Evolutionary conservation across 2,329 filamentous ascomycete genomes (phyloP), one percentile per base, ranked within the genome.

Genomic region (Tolypocladium nubicola): DNA sequence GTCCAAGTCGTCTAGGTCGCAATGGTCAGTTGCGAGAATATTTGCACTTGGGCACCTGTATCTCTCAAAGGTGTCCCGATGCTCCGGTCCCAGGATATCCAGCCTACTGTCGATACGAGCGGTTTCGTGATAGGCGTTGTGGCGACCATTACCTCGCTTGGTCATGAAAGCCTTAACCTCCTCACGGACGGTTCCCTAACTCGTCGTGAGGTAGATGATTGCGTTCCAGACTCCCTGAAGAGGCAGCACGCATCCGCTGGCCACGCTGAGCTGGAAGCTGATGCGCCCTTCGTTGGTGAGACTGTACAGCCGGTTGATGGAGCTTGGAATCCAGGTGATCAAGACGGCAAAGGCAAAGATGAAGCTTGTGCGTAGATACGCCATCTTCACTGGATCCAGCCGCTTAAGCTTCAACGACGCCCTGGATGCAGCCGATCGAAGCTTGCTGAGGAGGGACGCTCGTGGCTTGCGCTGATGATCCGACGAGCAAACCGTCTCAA

Each of bases 161-260:
- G 57, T 60, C 50, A 56, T 66, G 8, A 61, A 33, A 21, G 56
- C 54, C 45, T 50, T 59, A 4, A 62, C n/a, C 50, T 68, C 69
- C n/a, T 66, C 68, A 47, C 62, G 45, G 11, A 73, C 61, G 1
- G 60, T 64, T 16, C 61, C 63, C 79, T 77, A 82, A 62, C 77
- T 88, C 1, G 87, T 88, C 3, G 80, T 82, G 60, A 88, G 81
- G 69, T 90, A 93, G 54, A 93, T 89, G 53, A 89, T 71, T 39
- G 85, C 81, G 65, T 93, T 93, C 88, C 88, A 92, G 53, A 90
- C 82, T 0, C 89, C 89, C 68, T 93, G 89, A 0, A 90, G 75
- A 0, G 89, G 88, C 4, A 93, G 75, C 0, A 92, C 88, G 14
- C 88, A 77, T 2, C 85, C 85, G 30, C 86, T 86, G 1, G 83